Evolutionary conservation across 1,139 yeast species (phyloP).

Genomic region (Blastobotrys proliferans): DNA sequence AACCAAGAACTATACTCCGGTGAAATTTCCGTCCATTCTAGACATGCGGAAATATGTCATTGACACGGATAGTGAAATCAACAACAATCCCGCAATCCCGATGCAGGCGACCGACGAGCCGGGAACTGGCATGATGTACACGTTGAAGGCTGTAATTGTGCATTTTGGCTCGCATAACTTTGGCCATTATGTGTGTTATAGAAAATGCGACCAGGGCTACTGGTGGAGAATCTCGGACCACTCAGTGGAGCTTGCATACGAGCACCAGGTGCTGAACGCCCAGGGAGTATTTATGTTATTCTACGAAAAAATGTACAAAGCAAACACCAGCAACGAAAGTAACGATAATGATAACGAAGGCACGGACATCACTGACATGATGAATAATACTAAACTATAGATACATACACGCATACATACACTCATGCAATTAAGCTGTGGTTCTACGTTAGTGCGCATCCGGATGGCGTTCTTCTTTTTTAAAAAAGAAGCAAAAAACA

Average conservation of each 20-base stretch:
- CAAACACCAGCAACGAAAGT: background rate
- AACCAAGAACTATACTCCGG: conserved; percentile 77
- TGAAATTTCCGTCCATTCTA: conserved; percentile 65
- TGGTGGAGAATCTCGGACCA: conserved; percentile 98
- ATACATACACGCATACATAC: too few species aligned
- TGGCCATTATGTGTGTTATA: conserved; percentile 88
- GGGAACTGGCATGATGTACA: conserved; percentile 41
- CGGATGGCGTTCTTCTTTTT: too few species aligned
- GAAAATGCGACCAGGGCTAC: conserved; percentile 64
- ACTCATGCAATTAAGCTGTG: background rate
- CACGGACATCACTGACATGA: conserved; percentile 9
- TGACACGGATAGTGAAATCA: conserved; percentile 54
- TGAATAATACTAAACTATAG: background rate
- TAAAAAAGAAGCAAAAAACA: too few species aligned
- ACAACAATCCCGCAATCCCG: conserved; percentile 73
- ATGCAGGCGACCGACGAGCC: conserved; percentile 39
- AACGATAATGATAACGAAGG: conserved; percentile 5
- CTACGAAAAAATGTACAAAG: conserved; percentile 48
- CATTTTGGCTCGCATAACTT: conserved; percentile 94
- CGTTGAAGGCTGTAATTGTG: conserved; percentile 77
- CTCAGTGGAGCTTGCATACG: conserved; percentile 72
- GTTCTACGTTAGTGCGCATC: too few species aligned
- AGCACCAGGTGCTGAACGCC: conserved; percentile 70
- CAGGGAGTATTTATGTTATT: conserved; percentile 93
- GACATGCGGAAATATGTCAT: conserved; percentile 68